Evolutionary conservation across 768 basidiomycete species (phyloP).

Genomic region (Termitomyces heimii): DNA sequence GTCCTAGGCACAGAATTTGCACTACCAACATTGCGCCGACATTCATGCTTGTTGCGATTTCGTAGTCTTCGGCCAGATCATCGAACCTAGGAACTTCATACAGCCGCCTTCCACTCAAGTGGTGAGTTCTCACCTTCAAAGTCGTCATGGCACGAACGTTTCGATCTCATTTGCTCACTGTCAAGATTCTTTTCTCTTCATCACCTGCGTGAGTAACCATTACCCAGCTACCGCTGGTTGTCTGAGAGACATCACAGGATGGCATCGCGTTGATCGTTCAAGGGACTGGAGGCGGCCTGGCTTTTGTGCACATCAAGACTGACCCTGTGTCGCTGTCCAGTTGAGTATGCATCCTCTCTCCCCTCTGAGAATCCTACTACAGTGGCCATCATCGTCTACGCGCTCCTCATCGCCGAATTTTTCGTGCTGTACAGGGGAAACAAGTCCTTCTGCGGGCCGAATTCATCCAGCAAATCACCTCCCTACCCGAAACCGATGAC

Average conservation of each 20-base stretch:
- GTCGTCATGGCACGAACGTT: not conserved
- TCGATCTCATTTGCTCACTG: not conserved
- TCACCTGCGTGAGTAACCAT: slow-evolving; percentile 24
- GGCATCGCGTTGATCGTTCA: slow-evolving; percentile 58
- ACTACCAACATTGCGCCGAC: slow-evolving; percentile 50
- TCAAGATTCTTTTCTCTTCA: slow-evolving; percentile 35
- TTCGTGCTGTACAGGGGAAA: slow-evolving; percentile 32
- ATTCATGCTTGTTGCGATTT: slow-evolving; percentile 52
- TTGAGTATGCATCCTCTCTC: slow-evolving; percentile 22
- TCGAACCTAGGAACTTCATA: slow-evolving; percentile 40
- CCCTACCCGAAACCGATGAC: slow-evolving; percentile 8
- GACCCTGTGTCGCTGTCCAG: slow-evolving; percentile 49
- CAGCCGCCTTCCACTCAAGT: slow-evolving; percentile 39
- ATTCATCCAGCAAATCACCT: not conserved
- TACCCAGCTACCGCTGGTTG: not conserved
- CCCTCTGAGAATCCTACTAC: not conserved
- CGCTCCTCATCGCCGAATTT: slow-evolving; percentile 37
- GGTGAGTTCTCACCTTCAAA: slow-evolving; percentile 22
- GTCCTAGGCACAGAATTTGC: slow-evolving; percentile 26
- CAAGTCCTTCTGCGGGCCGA: slow-evolving; percentile 22
- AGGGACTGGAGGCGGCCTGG: slow-evolving; percentile 53
- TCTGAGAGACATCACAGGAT: slow-evolving; percentile 27
- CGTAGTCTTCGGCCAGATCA: slow-evolving; percentile 43
- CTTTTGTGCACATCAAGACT: slow-evolving; percentile 21
- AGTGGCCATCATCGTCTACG: slow-evolving; percentile 40